Conservation (phyloP, 176 grass and related monocot genomes). For the Oryza glumipatula region DNA sequence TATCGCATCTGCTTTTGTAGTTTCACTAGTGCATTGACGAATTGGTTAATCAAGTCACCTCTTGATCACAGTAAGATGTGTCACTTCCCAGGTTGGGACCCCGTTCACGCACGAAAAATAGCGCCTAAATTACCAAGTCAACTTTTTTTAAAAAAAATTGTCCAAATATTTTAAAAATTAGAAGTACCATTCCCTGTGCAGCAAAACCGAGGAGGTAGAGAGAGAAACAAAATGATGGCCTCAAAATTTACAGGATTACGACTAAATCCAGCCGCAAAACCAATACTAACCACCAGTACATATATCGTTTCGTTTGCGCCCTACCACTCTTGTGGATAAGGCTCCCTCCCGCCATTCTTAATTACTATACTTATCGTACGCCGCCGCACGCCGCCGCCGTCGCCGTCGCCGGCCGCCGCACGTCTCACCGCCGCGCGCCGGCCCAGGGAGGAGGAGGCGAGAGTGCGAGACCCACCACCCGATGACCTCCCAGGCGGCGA, state of each 20-base stretch:
- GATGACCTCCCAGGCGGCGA: slow-evolving; percentile 49
- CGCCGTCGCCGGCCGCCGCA: not conserved
- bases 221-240: not conserved
- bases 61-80: not conserved
- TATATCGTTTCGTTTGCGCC: slow-evolving; percentile 25
- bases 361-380: slow-evolving; percentile 32
- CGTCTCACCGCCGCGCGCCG: not conserved
- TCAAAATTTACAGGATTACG: slow-evolving; percentile 16
- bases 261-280: slow-evolving; percentile 31
- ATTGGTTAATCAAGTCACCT: not conserved
- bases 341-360: slow-evolving; percentile 23
- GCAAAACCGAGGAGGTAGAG: not conserved
- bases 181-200: not conserved
- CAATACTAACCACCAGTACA: slow-evolving; percentile 38
- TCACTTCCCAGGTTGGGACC: not conserved
- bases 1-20: not conserved
- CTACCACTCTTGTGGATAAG: slow-evolving; percentile 39
- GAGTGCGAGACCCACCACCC: not conserved
- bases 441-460: not conserved
- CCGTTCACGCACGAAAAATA: not conserved
- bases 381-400: slow-evolving; percentile 15
- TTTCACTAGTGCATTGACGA: not conserved
- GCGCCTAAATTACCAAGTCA: not conserved
- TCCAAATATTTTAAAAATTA: not conserved
- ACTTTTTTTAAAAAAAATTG: not conserved